Base-by-base conservation (phyloP, 164 flowering plant genomes). In the Magnolia sinica region DNA sequence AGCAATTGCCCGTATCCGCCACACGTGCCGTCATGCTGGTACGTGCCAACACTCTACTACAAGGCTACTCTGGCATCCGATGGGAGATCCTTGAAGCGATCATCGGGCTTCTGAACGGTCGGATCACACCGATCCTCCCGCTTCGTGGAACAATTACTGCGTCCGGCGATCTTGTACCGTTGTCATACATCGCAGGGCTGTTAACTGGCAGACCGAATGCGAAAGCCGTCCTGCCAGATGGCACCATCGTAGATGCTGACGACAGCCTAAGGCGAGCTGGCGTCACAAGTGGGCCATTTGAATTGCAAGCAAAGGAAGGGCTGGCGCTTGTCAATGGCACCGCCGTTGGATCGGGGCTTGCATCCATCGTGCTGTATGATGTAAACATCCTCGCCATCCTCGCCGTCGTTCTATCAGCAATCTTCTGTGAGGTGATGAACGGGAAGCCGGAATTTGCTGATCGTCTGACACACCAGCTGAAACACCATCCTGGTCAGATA, bases 401-500 rank as follows among this genome's bases (percentile, higher is more conserved):
- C 2, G 68, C 88, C 1, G 86, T 81, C 22, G 59, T 84, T 66
- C 79, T 86, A 20, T 86, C 88, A 3, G 88, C 85, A 11, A 29
- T 86, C 50, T 86, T 86, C 72, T 79, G 82, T 24, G 86, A 83
- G 71, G 85, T 67, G 2, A 85, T 85, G 87, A 70, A 73, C 3
- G 87, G 87, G 1, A 85, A 81, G 63, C 81, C 86, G 0, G 88
- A 86, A 75, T 86, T 78, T 50, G 77, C 85, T 0, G 88, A 86
- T 65, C 85, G 79, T 2, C 73, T 86, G 58, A 82, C 86, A 10
- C 88, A 86, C 73, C 64, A 82, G 70, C 77, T 86, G 23, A 86
- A 84, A 71, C 86, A 86, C 79, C 88, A 86, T 52, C 86, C 88
- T 0, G 88, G 88, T 9, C 86, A 86, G 75, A 86, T 86, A 45